Percentiles rank a stretch among this genome's conserved stretches.
Conservation (phyloP, 2,329 filamentous ascomycete species). For the Xylaria sp. region DNA sequence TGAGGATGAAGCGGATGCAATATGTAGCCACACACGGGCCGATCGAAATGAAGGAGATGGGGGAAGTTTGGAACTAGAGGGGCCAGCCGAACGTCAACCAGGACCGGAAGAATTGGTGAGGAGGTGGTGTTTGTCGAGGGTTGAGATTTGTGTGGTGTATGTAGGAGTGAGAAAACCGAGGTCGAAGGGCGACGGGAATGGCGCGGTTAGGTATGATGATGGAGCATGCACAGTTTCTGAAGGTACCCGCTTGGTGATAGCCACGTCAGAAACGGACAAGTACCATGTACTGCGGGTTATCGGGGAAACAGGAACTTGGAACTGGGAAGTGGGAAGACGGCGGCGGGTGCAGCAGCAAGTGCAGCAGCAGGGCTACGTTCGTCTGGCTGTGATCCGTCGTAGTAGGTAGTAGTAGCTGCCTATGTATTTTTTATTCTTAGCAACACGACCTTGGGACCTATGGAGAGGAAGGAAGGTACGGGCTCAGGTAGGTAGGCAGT, state of each 20-base stretch:
- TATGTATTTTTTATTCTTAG: neutral
- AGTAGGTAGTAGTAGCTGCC: too few relatives aligned
- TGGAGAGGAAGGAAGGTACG: too few relatives aligned
- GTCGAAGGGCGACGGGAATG: conserved; percentile 12
- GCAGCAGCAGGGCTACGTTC: too few relatives aligned
- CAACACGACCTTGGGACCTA: neutral
- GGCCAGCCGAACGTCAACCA: conserved; percentile 18
- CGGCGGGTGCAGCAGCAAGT: too few relatives aligned
- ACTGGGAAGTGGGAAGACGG: too few relatives aligned
- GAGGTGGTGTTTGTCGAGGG: conserved; percentile 1
- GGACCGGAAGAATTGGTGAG: conserved; percentile 7
- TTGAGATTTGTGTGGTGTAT: neutral
- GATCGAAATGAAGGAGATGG: conserved; percentile 5
- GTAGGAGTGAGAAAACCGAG: conserved; percentile 8
- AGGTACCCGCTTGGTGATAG: conserved; percentile 4
- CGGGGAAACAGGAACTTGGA: neutral
- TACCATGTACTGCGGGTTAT: neutral
- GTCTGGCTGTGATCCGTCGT: too few relatives aligned
- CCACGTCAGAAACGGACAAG: neutral
- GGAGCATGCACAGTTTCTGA: neutral
- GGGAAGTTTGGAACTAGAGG: conserved; percentile 12
- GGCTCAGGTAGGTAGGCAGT: too few relatives aligned
- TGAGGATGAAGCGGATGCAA: conserved; percentile 14
- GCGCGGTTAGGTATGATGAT: conserved; percentile 1
- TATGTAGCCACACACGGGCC: conserved; percentile 16